Evolutionary conservation across 805 yeast genomes (phyloP), one percentile per base, ranked within the genome.

Genomic region (Metschnikowia cerradonensis): DNA sequence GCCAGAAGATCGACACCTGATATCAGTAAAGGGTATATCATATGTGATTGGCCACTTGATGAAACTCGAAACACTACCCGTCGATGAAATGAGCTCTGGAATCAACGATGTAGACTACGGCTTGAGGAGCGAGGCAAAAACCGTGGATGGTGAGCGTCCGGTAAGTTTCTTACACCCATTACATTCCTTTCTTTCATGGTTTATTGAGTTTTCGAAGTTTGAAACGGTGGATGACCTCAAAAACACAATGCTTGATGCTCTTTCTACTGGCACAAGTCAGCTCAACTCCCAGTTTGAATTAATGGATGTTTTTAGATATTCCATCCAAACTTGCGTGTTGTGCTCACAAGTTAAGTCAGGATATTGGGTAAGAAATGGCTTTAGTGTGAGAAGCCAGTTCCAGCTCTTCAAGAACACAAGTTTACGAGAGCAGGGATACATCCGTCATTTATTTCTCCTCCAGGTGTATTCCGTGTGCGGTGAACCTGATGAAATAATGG

Each of bases 351-450:
- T 92, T 7, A 85, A 88, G 53, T 83, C 87, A 0, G 97, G 97
- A 0, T 79, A 86, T 50, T 92, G 98, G 98, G 97, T 92, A 0
- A 79, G 98, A 60, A 92, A 92, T 67, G 99, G 99, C 0, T 78
- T 81, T 52, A 85, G 91, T 38, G 83, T 90, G 4, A 76, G 86
- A 38, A 82, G 84, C 23, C 98, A 92, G 62, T 76, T 87, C 55
- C 86, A 83, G 57, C 82, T 90, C 50, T 92, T 92, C 64, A 79
- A 86, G 37, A 84, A 81, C 52, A 79, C 90, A 11, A 87, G 90
- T 3, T 75, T 91, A 45, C 74, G 97, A 49, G 97, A 91, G 55
- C 81, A 82, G 53, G 96, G 97, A 0, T 91, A 78, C 62, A 74
- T 83, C 58, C 77, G 96, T 57, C 98, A 94, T 60, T 64, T 92